Conservation (phyloP, 1,139 yeast genomes). For the Candida anutae region DNA sequence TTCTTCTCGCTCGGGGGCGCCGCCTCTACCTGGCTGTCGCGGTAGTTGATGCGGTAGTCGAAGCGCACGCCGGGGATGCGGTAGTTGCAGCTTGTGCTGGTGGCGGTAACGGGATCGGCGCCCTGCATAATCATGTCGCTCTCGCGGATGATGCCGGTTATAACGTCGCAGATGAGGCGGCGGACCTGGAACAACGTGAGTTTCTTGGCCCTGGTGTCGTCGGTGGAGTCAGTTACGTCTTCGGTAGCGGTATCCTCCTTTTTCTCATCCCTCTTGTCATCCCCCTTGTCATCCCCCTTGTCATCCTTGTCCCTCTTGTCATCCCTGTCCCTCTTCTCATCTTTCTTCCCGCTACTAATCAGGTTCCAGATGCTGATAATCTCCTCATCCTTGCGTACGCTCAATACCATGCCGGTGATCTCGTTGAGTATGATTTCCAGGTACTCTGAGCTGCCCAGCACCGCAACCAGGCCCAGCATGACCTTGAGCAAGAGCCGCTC, state of each 20-base stretch:
- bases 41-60: slow-evolving; percentile 40
- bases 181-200: slow-evolving; percentile 41
- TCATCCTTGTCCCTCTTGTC: slow-evolving; percentile 11
- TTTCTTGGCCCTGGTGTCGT: slow-evolving; percentile 18
- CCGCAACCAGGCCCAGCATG: slow-evolving; percentile 34
- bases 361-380: slow-evolving; percentile 50
- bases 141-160: slow-evolving; percentile 40
- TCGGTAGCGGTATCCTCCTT: neutral
- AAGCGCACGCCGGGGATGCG: slow-evolving; percentile 38
- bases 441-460: slow-evolving; percentile 16
- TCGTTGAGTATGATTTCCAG: slow-evolving; percentile 35
- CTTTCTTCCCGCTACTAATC: slow-evolving; percentile 9
- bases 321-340: too few relatives aligned
- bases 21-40: slow-evolving; percentile 22
- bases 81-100: slow-evolving; percentile 31
- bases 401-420: slow-evolving; percentile 45
- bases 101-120: slow-evolving; percentile 21
- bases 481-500: slow-evolving; percentile 41
- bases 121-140: slow-evolving; percentile 37
- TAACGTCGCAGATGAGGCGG: slow-evolving; percentile 42
- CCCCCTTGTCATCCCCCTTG: slow-evolving; percentile 5
- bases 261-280: slow-evolving; percentile 3
- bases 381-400: slow-evolving; percentile 43
- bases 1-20: too few relatives aligned
- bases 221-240: too few relatives aligned